phyloP scores from a whole-genome alignment of 108 stramenopile species.

The Cyclotella choctawhatcheeana region DNA sequence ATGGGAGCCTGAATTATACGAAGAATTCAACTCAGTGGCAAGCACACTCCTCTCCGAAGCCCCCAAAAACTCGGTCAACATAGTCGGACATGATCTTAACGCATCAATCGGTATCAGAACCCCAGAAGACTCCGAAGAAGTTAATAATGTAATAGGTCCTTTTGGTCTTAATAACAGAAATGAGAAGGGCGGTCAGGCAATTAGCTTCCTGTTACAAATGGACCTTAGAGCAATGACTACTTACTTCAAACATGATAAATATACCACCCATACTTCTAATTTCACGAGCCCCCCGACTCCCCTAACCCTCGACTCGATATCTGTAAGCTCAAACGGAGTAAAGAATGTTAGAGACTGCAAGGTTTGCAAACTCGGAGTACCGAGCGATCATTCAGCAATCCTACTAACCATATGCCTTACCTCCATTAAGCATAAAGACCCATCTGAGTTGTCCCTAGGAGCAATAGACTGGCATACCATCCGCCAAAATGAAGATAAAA shows the following conservation, averaged over 20 bases:
- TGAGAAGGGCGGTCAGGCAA: background rate
- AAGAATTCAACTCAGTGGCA: background rate
- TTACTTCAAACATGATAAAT: background rate
- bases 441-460: background rate
- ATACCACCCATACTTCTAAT: background rate
- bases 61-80: background rate
- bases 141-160: background rate
- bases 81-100: slow-evolving; percentile 3
- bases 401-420: background rate
- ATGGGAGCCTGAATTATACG: background rate
- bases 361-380: background rate
- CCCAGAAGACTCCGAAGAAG: background rate
- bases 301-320: background rate
- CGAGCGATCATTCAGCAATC: slow-evolving; percentile 5
- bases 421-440: background rate
- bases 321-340: background rate
- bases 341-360: background rate
- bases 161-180: slow-evolving; percentile 11
- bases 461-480: background rate
- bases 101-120: background rate
- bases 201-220: background rate
- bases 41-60: background rate
- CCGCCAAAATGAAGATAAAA: background rate
- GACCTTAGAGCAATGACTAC: background rate
- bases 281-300: background rate